Conservation (phyloP, 257 asterid genomes). For the Solanum pennellii region DNA sequence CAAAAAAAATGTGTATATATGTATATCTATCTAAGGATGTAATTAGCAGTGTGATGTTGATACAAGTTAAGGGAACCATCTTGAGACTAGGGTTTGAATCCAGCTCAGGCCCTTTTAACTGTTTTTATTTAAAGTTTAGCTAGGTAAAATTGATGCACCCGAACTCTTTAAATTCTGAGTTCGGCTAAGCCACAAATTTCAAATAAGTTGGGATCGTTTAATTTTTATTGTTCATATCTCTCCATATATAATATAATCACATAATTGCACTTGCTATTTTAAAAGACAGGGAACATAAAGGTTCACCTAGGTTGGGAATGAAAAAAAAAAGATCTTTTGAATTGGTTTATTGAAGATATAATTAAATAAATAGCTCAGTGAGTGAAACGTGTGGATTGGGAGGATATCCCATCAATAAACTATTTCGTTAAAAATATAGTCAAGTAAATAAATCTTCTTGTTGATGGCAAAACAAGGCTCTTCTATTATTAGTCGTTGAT, state of each 20-base stretch:
- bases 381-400: background rate
- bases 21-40: too few relatives aligned
- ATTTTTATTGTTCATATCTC: background rate
- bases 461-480: background rate
- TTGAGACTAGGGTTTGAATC: too few relatives aligned
- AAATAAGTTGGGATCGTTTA: background rate
- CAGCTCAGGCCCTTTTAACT: too few relatives aligned
- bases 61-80: too few relatives aligned
- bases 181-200: too few relatives aligned
- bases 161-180: too few relatives aligned
- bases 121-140: too few relatives aligned
- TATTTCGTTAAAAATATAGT: background rate
- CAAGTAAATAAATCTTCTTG: background rate
- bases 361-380: background rate
- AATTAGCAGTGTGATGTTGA: too few relatives aligned
- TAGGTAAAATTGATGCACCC: too few relatives aligned
- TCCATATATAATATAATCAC: background rate
- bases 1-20: too few relatives aligned
- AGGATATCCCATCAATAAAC: background rate
- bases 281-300: background rate
- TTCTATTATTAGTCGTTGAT: background rate
- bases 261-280: background rate
- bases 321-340: background rate
- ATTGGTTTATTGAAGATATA: background rate
- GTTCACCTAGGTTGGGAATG: background rate